Base-by-base conservation (phyloP, 192 early-diverging fungal species). In the Thoreauomyces humboldtii region DNA sequence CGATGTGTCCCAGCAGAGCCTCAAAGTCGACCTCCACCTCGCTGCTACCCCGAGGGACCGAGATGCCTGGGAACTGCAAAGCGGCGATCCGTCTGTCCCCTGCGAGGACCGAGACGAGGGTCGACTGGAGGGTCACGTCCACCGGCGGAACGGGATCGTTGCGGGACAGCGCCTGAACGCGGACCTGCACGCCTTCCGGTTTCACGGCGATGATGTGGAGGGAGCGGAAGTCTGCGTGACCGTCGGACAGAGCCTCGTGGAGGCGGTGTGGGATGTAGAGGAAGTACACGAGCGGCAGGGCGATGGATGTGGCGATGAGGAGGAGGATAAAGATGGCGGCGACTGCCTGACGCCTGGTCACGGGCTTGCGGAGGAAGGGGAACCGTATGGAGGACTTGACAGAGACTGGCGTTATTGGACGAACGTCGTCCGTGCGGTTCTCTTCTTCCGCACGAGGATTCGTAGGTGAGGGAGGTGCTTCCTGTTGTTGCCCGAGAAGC, bases 1-100 rank as follows among this genome's bases (percentile, higher is more conserved):
- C 35, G 33, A 68, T 35, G 34, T 59, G 29, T 24, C 27, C 46
- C 12, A 68, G 44, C 44, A 33, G 4, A 33, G 57, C 60, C 22
- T 7, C 46, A 33, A 68, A 68, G 27, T 58, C 55, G 21, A 68
- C 36, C 17, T 42, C 34, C 19, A 59, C 65, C 14, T 58, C 37
- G n/a, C 17, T 12, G 44, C 21, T 45, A 12, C 65, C 65, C 14
- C 45, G 19, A 24, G 65, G 57, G 7, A 60, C 38, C 0, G 25
- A 27, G 15, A 68, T n/a, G 3, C 65, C 65, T 0, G 65, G 65
- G 42, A 68, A 68, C 65, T 59, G 65, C 56, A 68, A 21, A 19
- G 56, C 34, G 9, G 57, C 65, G 15, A 68, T 34, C 15, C 50
- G 50, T 22, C 12, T 12, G 12, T 7, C 47, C 14, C 3, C 21